phyloP scores from a whole-genome alignment of 306 rosid genomes.

The Cucurbita moschata region DNA sequence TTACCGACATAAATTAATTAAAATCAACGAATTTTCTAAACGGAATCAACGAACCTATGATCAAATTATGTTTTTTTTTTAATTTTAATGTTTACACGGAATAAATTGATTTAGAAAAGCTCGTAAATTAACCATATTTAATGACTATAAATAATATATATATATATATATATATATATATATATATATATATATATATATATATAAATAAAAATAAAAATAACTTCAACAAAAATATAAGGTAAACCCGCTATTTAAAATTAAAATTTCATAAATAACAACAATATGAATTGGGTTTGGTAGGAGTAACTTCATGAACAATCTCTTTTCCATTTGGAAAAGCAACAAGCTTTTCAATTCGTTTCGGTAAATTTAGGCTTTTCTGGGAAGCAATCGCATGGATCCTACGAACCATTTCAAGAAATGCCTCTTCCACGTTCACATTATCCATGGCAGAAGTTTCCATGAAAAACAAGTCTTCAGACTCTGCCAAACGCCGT shows the following conservation, averaged over 20 bases:
- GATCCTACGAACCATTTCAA: constrained; percentile 54
- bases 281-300: constrained; percentile 33
- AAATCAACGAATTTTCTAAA: too few relatives aligned
- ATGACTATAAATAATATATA: too few relatives aligned
- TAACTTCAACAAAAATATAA: too few relatives aligned
- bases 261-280: constrained; percentile 13
- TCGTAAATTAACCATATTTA: too few relatives aligned
- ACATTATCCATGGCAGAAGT: constrained; percentile 72
- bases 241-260: background rate
- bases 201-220: too few relatives aligned
- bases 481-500: constrained; percentile 35
- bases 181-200: too few relatives aligned
- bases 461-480: constrained; percentile 73
- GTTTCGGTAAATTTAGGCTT: constrained; percentile 33
- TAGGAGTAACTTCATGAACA: constrained; percentile 58
- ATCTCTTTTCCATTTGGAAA: constrained; percentile 43
- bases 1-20: too few relatives aligned
- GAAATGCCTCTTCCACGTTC: constrained; percentile 70
- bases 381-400: constrained; percentile 50
- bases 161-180: too few relatives aligned
- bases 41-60: too few relatives aligned
- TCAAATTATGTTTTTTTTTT: too few relatives aligned
- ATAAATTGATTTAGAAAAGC: too few relatives aligned
- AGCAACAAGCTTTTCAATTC: background rate
- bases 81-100: too few relatives aligned